phyloP scores from a whole-genome alignment of 768 basidiomycete genomes.

The Tricholoma bakamatsutake region DNA sequence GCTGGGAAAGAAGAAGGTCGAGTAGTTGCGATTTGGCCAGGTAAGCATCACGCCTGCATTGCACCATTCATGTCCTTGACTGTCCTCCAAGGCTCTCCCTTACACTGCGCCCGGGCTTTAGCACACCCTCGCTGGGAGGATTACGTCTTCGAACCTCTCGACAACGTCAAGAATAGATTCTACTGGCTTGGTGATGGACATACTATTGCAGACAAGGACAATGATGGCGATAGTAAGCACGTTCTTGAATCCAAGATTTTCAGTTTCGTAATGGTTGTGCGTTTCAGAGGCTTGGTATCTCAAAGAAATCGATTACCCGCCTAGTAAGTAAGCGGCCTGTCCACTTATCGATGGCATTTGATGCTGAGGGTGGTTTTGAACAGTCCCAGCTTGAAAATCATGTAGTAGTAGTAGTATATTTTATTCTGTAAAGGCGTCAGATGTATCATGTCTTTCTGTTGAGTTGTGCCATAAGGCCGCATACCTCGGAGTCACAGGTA shows the following conservation, averaged over 20 bases:
- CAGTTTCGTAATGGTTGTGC: not conserved
- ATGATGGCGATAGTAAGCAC: conserved; percentile 26
- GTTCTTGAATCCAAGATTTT: not conserved
- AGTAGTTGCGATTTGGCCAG: conserved; percentile 55
- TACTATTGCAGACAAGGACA: conserved; percentile 41
- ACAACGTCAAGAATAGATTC: conserved; percentile 40
- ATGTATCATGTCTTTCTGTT: not conserved
- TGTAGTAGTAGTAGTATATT: no score
- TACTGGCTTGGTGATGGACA: conserved; percentile 60
- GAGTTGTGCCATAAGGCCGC: not conserved
- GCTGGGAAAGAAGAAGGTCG: conserved; percentile 52
- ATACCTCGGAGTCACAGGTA: not conserved
- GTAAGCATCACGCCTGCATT: conserved; percentile 21
- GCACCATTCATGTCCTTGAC: not conserved
- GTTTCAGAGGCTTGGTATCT: conserved; percentile 42
- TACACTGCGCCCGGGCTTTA: conserved; percentile 45
- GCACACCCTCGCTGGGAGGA: conserved; percentile 62
- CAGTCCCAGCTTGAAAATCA: not conserved
- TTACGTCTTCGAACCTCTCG: conserved; percentile 44
- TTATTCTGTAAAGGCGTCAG: no score
- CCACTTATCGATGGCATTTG: not conserved
- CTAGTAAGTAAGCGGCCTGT: conserved; percentile 32
- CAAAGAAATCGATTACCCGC: conserved; percentile 40
- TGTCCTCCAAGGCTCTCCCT: conserved; percentile 36
- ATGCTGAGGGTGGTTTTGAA: not conserved